Evolutionary conservation across 2,329 filamentous ascomycete genomes (phyloP).

Genomic region (Dactylellina sp.): DNA sequence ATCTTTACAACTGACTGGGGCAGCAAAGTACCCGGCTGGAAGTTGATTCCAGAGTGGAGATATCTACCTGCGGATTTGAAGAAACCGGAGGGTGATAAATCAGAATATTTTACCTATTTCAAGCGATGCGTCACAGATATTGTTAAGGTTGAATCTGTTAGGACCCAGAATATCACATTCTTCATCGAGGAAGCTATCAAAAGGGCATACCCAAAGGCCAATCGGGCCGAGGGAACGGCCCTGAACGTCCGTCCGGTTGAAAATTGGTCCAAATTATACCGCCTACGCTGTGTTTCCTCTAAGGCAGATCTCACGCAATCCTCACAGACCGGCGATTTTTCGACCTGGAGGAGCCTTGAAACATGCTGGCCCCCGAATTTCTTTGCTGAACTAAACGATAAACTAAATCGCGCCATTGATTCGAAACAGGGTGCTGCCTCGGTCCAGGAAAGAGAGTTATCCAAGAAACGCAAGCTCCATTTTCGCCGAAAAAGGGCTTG

Average conservation of each 20-base stretch:
- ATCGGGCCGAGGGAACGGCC: conserved; percentile 25
- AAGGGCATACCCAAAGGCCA: conserved; percentile 28
- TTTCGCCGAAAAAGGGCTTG: conserved; percentile 77
- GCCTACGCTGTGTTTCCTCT: conserved; percentile 73
- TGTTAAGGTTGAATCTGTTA: conserved; percentile 26
- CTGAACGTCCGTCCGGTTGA: conserved; percentile 25
- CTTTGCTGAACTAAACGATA: conserved; percentile 76
- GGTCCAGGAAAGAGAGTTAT: conserved; percentile 72
- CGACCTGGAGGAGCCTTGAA: conserved; percentile 63
- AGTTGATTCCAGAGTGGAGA: conserved; percentile 45
- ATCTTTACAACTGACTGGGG: conserved; percentile 53
- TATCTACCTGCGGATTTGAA: conserved; percentile 42
- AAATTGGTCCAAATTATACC: conserved; percentile 65
- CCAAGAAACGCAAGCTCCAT: conserved; percentile 69
- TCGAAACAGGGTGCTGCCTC: not conserved
- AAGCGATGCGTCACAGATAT: conserved; percentile 39
- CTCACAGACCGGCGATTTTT: conserved; percentile 60
- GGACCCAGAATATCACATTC: conserved; percentile 30
- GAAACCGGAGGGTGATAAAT: conserved; percentile 32
- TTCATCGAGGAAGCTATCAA: conserved; percentile 17
- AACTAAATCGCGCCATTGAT: conserved; percentile 61
- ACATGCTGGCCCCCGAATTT: conserved; percentile 73
- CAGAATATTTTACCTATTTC: conserved; percentile 45
- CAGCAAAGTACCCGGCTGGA: conserved; percentile 49
- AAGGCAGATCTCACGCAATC: conserved; percentile 60